phyloP scores from a whole-genome alignment of 2,329 filamentous ascomycete genomes.

The Fusarium pilosicola region DNA sequence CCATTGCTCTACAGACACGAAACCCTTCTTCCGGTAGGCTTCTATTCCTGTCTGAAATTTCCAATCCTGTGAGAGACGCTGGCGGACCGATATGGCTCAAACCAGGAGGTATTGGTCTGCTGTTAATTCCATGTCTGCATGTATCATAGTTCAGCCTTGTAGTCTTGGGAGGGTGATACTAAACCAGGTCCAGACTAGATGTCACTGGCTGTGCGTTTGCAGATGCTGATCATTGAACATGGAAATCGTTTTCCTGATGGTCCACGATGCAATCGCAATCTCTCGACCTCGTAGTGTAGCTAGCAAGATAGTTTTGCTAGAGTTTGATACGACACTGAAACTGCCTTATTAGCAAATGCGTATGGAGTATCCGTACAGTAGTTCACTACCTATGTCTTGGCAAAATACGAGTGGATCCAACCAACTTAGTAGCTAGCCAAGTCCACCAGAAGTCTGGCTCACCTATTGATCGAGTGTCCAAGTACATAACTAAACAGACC shows the following conservation, averaged over 20 bases:
- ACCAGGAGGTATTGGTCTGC: conserved; percentile 16
- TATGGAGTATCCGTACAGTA: not conserved
- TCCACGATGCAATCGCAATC: not conserved
- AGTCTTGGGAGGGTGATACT: not conserved
- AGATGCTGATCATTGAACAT: conserved; percentile 1
- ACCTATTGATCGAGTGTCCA: not conserved
- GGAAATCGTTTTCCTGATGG: not conserved
- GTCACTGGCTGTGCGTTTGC: not conserved
- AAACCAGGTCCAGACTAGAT: not conserved
- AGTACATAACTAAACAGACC: not conserved
- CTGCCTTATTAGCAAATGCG: not conserved
- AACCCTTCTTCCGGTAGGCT: conserved; percentile 14
- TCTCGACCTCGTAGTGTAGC: not conserved
- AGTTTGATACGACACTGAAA: not conserved
- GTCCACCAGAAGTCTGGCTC: not conserved
- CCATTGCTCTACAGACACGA: conserved; percentile 14
- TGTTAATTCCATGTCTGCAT: conserved; percentile 1
- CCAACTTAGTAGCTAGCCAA: not conserved
- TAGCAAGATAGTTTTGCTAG: not conserved
- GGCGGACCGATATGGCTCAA: not conserved
- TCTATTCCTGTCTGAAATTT: conserved; percentile 27
- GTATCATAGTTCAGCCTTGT: conserved; percentile 16
- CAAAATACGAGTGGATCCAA: not conserved
- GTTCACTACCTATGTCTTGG: conserved; percentile 10
- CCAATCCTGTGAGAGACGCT: not conserved